Evolutionary conservation across 1,284 basidiomycete species (phyloP).

Genomic region (Pyrrhoderma lamaoense): DNA sequence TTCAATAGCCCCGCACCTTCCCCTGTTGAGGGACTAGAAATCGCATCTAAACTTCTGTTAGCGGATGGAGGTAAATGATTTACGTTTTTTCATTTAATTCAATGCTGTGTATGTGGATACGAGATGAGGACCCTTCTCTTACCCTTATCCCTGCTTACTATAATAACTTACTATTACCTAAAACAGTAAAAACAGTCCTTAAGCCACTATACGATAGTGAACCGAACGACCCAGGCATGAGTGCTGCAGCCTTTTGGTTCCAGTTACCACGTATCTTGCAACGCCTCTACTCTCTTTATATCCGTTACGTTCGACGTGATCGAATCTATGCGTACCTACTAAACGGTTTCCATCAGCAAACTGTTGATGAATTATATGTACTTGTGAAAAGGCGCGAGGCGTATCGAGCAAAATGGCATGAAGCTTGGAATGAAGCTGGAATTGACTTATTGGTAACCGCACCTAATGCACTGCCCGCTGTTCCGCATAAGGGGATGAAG

Average conservation of each 20-base stretch:
- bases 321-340: slow-evolving; percentile 33
- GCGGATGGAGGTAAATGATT: slow-evolving; percentile 31
- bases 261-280: slow-evolving; percentile 38
- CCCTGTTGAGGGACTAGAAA: slow-evolving; percentile 31
- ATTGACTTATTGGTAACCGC: slow-evolving; percentile 58
- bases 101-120: too few relatives aligned
- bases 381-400: slow-evolving; percentile 37
- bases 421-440: slow-evolving; percentile 45
- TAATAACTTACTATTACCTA: too few relatives aligned
- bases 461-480: slow-evolving; percentile 50
- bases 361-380: slow-evolving; percentile 35
- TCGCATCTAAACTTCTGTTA: slow-evolving; percentile 34
- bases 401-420: slow-evolving; percentile 37
- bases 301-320: slow-evolving; percentile 35
- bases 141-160: background rate
- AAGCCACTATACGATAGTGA: slow-evolving; percentile 32
- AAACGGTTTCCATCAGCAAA: slow-evolving; percentile 35
- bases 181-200: slow-evolving; percentile 31
- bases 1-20: slow-evolving; percentile 27
- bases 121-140: background rate
- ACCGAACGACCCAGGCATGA: slow-evolving; percentile 38
- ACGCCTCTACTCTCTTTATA: slow-evolving; percentile 29
- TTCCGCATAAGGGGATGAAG: slow-evolving; percentile 38
- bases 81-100: background rate
- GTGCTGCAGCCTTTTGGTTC: slow-evolving; percentile 21